These are phyloP conservation scores for Brassica incana DNA, from an alignment of 345 rosid species.

Conservation along the genomic window DNA sequence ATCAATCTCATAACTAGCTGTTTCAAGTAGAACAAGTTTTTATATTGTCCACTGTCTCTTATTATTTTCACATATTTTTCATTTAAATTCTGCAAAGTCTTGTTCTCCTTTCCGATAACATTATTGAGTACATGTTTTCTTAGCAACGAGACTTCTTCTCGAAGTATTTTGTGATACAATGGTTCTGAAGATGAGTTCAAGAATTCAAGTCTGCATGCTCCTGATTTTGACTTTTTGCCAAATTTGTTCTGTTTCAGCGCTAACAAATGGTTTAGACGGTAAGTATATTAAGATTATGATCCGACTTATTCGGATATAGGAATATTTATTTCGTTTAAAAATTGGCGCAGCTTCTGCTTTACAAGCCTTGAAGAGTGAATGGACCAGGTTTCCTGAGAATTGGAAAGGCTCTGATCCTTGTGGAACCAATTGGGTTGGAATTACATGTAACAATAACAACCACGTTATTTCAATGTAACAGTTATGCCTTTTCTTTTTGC, in stretches of 20 bases:
- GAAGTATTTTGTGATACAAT: neutral
- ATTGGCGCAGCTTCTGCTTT: conserved; percentile 48
- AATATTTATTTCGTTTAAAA: neutral
- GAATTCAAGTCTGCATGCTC: conserved; percentile 38
- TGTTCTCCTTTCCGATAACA: neutral
- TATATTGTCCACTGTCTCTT: conserved; percentile 9
- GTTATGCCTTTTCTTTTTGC: neutral
- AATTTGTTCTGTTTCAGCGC: conserved; percentile 22
- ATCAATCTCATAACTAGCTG: conserved; percentile 22
- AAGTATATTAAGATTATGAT: neutral
- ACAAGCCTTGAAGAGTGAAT: conserved; percentile 39
- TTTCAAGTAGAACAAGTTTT: conserved; percentile 27
- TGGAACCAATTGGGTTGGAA: conserved; percentile 67
- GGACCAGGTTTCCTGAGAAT: conserved; percentile 56
- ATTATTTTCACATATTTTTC: neutral
- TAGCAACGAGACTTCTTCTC: neutral
- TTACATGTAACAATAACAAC: conserved; percentile 40
- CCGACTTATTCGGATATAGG: neutral
- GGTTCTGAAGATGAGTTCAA: conserved; percentile 41
- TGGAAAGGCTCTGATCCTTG: conserved; percentile 84
- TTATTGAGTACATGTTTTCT: conserved; percentile 22
- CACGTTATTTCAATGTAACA: neutral
- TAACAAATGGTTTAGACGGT: conserved; percentile 25
- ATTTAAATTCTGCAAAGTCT: conserved; percentile 13
- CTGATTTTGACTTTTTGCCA: conserved; percentile 18